Base-by-base conservation (phyloP, 768 basidiomycete genomes). In the Porphyrellus cyaneotinctus region DNA sequence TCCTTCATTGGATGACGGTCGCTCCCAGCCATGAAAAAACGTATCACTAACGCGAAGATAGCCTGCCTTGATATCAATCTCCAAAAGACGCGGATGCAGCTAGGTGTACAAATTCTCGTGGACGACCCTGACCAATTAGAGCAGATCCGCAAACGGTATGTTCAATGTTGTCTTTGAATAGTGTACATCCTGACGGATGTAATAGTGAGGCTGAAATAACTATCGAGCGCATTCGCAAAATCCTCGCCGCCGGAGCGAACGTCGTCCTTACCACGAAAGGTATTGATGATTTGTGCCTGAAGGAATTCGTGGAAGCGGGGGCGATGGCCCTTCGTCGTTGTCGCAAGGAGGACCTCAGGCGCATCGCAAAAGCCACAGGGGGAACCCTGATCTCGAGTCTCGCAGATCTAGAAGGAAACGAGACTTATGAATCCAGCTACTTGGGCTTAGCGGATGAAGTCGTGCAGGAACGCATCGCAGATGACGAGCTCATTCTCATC, bases 11-110 rank as follows among this genome's bases (percentile, higher is more conserved):
- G 44, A 26, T 60, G 35, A 61, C 38, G 33, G 6, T 37, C 20
- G 4, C 32, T 31, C 30, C 13, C 56, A 98, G 97, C 95, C 5
- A 99, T 99, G 97, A 98, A 95, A 74, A 95, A 89, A 58, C 84
- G 93, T 36, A 86, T 99, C 61, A 78, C 79, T 7, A 87, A 86
- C 60, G 97, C 97, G 20, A 98, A 97, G 74, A 98, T 99, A 63
- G 97, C 97, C 6, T 98, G 95, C 73, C 78, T 99, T 54, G 97
- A 99, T 67, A 98, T 99, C 70, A 97, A 99, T 73, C 77, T 99
- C 45, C 88, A 91, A 65, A 98, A 98, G 72, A 77, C 89, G 35
- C 85, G 97, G 36, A 97, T 99, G 97, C 95, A 97, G 61, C 78
- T 99, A 22, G 97, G 97, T 52, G 86, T 99, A 2, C 97, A 99